These are phyloP conservation scores for Arxiozyma bovina DNA, from an alignment of 1,139 yeast species.

Conservation along the genomic window DNA sequence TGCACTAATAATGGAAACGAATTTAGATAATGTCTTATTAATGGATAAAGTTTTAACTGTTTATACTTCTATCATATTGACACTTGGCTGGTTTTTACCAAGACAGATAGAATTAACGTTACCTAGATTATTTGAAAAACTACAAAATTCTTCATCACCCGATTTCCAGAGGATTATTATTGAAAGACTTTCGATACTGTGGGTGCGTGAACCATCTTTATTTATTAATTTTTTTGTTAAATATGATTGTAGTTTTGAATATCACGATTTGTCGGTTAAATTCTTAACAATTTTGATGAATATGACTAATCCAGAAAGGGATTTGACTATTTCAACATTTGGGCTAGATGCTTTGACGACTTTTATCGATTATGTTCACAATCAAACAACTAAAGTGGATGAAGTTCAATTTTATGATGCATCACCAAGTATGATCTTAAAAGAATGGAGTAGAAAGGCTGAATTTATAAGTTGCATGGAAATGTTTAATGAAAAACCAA, in stretches of 20 bases:
- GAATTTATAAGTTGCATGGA: slow-evolving; percentile 69
- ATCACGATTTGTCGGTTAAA: slow-evolving; percentile 65
- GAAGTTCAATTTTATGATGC: slow-evolving; percentile 21
- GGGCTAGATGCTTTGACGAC: slow-evolving; percentile 81
- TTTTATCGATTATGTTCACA: slow-evolving; percentile 57
- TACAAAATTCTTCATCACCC: slow-evolving; percentile 26
- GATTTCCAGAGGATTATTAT: slow-evolving; percentile 68
- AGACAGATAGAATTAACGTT: slow-evolving; percentile 63
- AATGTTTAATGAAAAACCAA: slow-evolving; percentile 67
- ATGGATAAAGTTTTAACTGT: slow-evolving; percentile 69
- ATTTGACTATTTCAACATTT: slow-evolving; percentile 87
- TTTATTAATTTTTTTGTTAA: slow-evolving; percentile 71
- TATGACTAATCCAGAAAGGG: slow-evolving; percentile 73
- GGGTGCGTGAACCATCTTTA: slow-evolving; percentile 74
- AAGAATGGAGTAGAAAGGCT: slow-evolving; percentile 50
- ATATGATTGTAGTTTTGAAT: slow-evolving; percentile 86
- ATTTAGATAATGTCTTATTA: slow-evolving; percentile 54
- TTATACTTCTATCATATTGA: slow-evolving; percentile 57
- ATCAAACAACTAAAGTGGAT: slow-evolving; percentile 34
- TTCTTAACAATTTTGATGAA: slow-evolving; percentile 64
- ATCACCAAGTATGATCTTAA: slow-evolving; percentile 20
- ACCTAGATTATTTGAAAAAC: slow-evolving; percentile 18
- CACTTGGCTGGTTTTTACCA: slow-evolving; percentile 49
- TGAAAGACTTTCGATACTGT: slow-evolving; percentile 73
- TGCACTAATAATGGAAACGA: slow-evolving; percentile 60